Evolutionary conservation across 441 rosid species (phyloP), one percentile per base, ranked within the genome.

Genomic region (Euphorbia corollata): DNA sequence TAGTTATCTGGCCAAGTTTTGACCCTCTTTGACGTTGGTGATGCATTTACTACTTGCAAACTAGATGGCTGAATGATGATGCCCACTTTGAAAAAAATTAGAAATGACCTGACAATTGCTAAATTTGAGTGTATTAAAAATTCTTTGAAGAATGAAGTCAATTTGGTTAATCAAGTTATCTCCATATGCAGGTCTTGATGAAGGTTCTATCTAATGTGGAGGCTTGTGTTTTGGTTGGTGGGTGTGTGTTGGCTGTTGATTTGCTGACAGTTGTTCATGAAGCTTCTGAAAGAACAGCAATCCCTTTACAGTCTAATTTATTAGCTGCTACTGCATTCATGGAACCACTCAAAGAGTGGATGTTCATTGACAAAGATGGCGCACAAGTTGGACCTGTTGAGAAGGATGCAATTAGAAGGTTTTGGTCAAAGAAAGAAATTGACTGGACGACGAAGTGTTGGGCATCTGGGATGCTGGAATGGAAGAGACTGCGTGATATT

Each of bases 341-440:
- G 99, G 99, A 96, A 80, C 92, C 99, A 38, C 91, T 87, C 39
- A 96, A 96, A 84, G 99, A 96, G 80, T 96, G 99, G 99, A 89
- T 87, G 92, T 89, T 85, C 75, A 68, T 84, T 65, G 94, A 85
- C 76, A 84, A 87, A 72, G 81, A 84, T 78, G 97, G 98, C 70
- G 77, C 76, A 65, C 80, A 90, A 81, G 84, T 85, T 71, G 99
- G 99, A 74, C 99, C 99, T 23, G 74, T 96, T 50, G 96, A 92
- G 86, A 96, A 96, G 83, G 99, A 96, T 80, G 89, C 88, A 68
- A 83, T 96, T 68, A 85, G 99, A 87, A 85, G 90, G 78, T 87
- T 86, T 71, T 92, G 99, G 98, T 96, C 96, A 56, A 96, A 92
- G 81, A 90, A 87, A 75, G 87, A 68, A 70, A 89, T 96, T 79